Conservation (phyloP, 1,284 basidiomycete genomes). For the Mycena citricolor region DNA sequence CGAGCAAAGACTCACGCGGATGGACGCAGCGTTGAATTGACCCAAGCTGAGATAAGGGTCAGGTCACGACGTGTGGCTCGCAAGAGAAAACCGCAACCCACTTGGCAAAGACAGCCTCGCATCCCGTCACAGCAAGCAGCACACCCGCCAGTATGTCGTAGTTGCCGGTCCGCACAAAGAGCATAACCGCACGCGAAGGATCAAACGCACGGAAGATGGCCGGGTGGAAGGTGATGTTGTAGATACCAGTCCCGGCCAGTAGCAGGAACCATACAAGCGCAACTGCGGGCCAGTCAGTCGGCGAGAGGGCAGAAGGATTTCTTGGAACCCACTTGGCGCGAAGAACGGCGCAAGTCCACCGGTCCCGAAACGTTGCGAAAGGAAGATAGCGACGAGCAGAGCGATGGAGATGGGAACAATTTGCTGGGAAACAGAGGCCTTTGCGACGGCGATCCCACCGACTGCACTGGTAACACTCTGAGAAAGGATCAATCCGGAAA, state of each 20-base stretch:
- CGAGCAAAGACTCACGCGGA: slow-evolving; percentile 37
- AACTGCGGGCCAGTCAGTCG: slow-evolving; percentile 34
- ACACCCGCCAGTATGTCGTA: slow-evolving; percentile 66
- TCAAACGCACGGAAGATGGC: slow-evolving; percentile 68
- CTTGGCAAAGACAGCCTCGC: slow-evolving; percentile 71
- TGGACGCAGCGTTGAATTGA: slow-evolving; percentile 60
- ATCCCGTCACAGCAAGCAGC: slow-evolving; percentile 63
- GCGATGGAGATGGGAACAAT: slow-evolving; percentile 62
- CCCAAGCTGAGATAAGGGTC: slow-evolving; percentile 46
- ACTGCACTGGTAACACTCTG: slow-evolving; percentile 59
- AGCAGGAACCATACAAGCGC: slow-evolving; percentile 59
- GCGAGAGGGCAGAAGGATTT: neutral
- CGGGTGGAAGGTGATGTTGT: slow-evolving; percentile 55
- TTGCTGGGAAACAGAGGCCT: slow-evolving; percentile 43
- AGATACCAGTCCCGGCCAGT: slow-evolving; percentile 52
- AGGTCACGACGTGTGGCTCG: neutral
- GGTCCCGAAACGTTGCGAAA: slow-evolving; percentile 60
- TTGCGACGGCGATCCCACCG: slow-evolving; percentile 62
- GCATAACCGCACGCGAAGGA: slow-evolving; percentile 61
- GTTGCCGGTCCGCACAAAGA: slow-evolving; percentile 62
- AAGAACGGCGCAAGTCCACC: slow-evolving; percentile 50
- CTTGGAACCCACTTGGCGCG: slow-evolving; percentile 46
- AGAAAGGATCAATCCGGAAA: neutral
- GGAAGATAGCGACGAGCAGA: slow-evolving; percentile 59
- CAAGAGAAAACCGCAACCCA: slow-evolving; percentile 31